phyloP scores from a whole-genome alignment of 1,139 yeast genomes.

The Candida buenavistaensis region DNA sequence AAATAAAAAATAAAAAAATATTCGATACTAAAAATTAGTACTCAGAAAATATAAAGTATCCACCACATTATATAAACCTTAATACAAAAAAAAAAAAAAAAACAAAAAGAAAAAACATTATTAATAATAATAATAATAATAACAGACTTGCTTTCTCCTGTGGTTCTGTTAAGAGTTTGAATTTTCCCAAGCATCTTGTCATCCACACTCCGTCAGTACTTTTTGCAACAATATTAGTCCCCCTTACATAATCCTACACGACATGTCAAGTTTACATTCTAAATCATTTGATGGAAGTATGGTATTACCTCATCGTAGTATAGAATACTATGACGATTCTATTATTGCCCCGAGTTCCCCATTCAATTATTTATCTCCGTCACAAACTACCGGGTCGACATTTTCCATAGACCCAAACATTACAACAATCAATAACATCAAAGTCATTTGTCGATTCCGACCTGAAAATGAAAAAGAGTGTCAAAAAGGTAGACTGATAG shows the following conservation, averaged over 20 bases:
- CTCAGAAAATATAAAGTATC: too few species aligned
- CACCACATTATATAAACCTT: too few species aligned
- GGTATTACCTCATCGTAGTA: conserved; percentile 4
- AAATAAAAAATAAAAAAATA: too few species aligned
- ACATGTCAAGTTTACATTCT: conserved; percentile 1
- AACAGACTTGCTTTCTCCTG: too few species aligned
- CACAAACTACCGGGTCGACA: conserved; percentile 7
- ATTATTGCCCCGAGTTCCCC: conserved; percentile 4
- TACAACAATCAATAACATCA: conserved; percentile 35
- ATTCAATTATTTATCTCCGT: conserved; percentile 8
- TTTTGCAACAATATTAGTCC: too few species aligned
- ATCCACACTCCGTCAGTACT: too few species aligned
- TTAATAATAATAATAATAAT: too few species aligned
- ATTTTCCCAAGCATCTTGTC: too few species aligned
- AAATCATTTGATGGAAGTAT: conserved; percentile 5
- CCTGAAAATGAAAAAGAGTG: conserved; percentile 46
- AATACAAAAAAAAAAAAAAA: too few species aligned
- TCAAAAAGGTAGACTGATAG: conserved; percentile 16
- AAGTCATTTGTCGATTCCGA: conserved; percentile 66
- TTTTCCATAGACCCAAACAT: conserved; percentile 2
- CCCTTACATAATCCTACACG: neutral
- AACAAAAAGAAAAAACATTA: too few species aligned
- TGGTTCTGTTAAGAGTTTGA: too few species aligned
- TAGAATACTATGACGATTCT: conserved; percentile 8
- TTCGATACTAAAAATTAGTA: too few species aligned